These are phyloP conservation scores for Podila clonocystis DNA, from an alignment of 192 early-diverging fungal genomes.

Conservation along the genomic window DNA sequence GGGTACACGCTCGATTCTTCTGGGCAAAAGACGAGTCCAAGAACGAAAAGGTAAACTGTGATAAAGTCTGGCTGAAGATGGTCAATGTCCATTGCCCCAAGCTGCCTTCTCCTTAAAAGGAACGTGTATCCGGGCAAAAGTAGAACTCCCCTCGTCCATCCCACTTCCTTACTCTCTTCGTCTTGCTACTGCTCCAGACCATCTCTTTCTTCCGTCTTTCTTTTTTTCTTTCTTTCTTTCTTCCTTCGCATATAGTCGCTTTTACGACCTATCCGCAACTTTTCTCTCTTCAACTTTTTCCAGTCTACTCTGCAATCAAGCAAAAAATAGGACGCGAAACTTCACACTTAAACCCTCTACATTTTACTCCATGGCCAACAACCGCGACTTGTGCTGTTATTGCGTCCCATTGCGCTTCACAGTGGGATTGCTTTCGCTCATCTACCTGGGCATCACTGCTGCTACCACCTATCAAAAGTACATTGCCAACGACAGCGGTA, in stretches of 20 bases:
- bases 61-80: background rate
- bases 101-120: background rate
- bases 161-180: background rate
- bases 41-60: too few relatives aligned
- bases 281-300: too few relatives aligned
- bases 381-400: conserved; percentile 45
- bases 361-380: conserved; percentile 7
- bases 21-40: too few relatives aligned
- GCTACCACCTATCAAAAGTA: conserved; percentile 51
- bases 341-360: too few relatives aligned
- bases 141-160: background rate
- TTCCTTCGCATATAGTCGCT: too few relatives aligned
- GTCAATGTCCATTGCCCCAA: background rate
- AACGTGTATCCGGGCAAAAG: background rate
- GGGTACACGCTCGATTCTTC: background rate
- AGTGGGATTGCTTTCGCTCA: conserved; percentile 22
- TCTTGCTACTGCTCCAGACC: background rate
- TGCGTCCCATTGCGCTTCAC: conserved; percentile 32
- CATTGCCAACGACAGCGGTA: conserved; percentile 30
- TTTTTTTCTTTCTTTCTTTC: background rate
- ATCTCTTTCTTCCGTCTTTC: background rate
- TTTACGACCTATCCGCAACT: background rate
- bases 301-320: too few relatives aligned
- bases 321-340: too few relatives aligned
- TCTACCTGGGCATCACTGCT: conserved; percentile 30